phyloP scores from a whole-genome alignment of 257 asterid genomes.

The Nicotiana noctiflora region DNA sequence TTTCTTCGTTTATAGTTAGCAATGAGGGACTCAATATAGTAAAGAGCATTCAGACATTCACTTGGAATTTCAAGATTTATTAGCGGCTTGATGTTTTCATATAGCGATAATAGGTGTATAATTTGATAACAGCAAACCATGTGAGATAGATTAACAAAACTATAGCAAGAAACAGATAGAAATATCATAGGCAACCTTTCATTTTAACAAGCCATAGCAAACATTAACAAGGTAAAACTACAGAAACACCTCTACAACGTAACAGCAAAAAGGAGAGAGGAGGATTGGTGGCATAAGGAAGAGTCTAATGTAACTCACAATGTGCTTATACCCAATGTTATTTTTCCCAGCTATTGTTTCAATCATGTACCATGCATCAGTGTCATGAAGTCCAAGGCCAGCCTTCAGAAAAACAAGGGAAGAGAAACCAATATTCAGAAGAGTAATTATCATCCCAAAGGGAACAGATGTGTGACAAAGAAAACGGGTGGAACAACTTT shows the following conservation, averaged over 20 bases:
- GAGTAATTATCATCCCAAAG: not conserved
- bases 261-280: not conserved
- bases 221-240: not conserved
- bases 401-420: slow-evolving; percentile 46
- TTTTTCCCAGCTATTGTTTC: slow-evolving; percentile 96
- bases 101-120: not conserved
- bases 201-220: not conserved
- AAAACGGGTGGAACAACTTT: not conserved
- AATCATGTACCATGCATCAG: slow-evolving; percentile 86
- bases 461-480: not conserved
- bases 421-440: slow-evolving; percentile 23
- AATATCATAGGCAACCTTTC: not conserved
- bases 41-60: not conserved
- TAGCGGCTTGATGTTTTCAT: not conserved
- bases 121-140: not conserved
- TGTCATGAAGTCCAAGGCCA: slow-evolving; percentile 89
- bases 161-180: slow-evolving; percentile 4
- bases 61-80: not conserved
- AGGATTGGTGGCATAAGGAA: not conserved
- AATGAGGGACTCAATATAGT: not conserved
- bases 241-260: not conserved
- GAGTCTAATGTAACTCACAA: slow-evolving; percentile 49
- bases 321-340: slow-evolving; percentile 85
- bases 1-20: not conserved
- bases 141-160: not conserved